Base-by-base conservation (phyloP, 129 eudicot species). In the Artemisia argyi region DNA sequence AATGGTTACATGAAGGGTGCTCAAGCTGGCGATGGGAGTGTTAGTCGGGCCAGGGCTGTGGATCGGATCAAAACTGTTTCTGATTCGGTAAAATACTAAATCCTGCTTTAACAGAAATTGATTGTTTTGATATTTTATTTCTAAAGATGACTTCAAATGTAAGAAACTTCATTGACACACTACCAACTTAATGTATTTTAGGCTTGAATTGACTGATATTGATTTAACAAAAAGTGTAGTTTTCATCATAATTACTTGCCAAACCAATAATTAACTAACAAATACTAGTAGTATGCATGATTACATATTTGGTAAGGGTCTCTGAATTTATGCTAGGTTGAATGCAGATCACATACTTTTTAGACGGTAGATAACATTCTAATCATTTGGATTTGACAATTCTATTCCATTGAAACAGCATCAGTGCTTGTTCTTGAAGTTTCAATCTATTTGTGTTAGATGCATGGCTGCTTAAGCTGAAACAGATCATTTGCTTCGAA, bases 1-100 rank as follows among this genome's bases (percentile, higher is more conserved):
- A 87, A 75, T 65, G 91, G 85, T 3, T 92, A 82, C 79, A 61
- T 92, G 86, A 92, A 92, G 86, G 59, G 83, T 19, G 75, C 19
- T 70, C 82, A 75, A 63, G 67, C 73, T 1, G 65, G 83, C 74
- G 88, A 80, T 19, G 73, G 81, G 10, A 66, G 66, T 56, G 62
- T 69, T 18, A 78, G 72, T 62, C 82, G 76, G 66, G 76, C 48
- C 42, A 77, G 80, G 50, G 79, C 57, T 24, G 71, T 51, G 42
- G 84, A 81, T 68, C 84, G 76, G 65, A 68, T 73, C 57, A 86
- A 82, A 78, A 39, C 83, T 44, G 82, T 72, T 68, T 68, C 84
- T 68, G 81, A 74, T 63, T 66, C 69, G 83, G 88, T 88, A 88
- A 35, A 10, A 70, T 11, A 68, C 61, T 48, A 18, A 64, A 56